Evolutionary conservation across 139 green algal species (phyloP), one percentile per base, ranked within the genome.

Genomic region (Helicosporidium sp.): DNA sequence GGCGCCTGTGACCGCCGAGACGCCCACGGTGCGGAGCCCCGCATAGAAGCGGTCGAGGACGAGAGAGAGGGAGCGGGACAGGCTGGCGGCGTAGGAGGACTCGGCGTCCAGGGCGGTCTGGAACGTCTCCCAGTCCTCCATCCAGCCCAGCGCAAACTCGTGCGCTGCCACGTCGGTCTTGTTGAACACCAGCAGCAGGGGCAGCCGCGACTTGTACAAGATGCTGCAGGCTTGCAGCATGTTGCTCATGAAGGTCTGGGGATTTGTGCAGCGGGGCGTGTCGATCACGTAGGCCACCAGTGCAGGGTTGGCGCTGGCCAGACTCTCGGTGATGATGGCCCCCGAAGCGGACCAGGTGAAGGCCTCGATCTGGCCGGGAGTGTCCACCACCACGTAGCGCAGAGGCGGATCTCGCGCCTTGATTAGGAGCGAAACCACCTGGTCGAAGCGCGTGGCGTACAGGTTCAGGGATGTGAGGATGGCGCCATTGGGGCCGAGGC

Each of bases 281-380:
- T 98, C 88, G 6, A 94, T 60, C 19, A 98, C 74, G 59, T 85
- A 98, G 6, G 66, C 51, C 20, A 97, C 56, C 27, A 87, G 47
- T 0, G 88, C 97, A 3, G 84, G 83, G 52, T 94, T 87, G 33
- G 62, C 61, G 26, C 67, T 77, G 15, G 87, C 87, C 44, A 98
- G 79, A 15, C 84, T 71, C 46, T 98, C 89, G 0, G 84, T 91
- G 46, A 96, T 76, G 49, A 96, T 94, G 26, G 74, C 54, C 12
- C 85, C 80, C 12, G 66, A 84, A 3, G 85, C 87, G 4, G 66
- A 85, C 89, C 89, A 98, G 0, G 89, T 97, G 76, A 98, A 98
- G 55, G 97, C 93, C 66, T 98, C 89, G 23, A 98, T 98, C 66
- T 98, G 87, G 0, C 87, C 87, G 2, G 89, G 86, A 1, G 89